These are phyloP conservation scores for Teratosphaeriaceae sp. DNA, from an alignment of 2,329 filamentous ascomycete genomes.

Conservation along the genomic window DNA sequence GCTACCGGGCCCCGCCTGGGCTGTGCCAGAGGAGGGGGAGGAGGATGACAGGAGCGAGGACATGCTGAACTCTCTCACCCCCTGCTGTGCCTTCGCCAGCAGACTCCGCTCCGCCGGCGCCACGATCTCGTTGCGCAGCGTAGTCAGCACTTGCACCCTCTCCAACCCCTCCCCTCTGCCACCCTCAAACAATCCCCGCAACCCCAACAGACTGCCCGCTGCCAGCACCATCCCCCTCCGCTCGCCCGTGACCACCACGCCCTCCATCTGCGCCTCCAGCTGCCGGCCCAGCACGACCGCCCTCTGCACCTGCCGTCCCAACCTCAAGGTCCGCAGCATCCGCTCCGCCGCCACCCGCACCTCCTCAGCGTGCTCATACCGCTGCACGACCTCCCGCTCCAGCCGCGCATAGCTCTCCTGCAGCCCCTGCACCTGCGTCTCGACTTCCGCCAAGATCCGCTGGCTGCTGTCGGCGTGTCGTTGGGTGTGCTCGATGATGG, in stretches of 20 bases:
- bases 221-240: constrained; percentile 76
- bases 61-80: constrained; percentile 78
- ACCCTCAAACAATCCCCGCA: constrained; percentile 67
- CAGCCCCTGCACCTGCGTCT: constrained; percentile 70
- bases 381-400: constrained; percentile 77
- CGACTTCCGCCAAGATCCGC: constrained; percentile 67
- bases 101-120: constrained; percentile 67
- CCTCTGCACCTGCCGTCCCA: constrained; percentile 69
- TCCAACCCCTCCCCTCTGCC: constrained; percentile 74
- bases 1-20: constrained; percentile 9
- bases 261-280: constrained; percentile 76
- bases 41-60: constrained; percentile 51
- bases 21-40: constrained; percentile 3
- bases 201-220: constrained; percentile 67
- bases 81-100: constrained; percentile 66
- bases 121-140: constrained; percentile 63
- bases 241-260: constrained; percentile 42
- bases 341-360: constrained; percentile 70
- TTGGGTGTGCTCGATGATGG: constrained; percentile 71
- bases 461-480: constrained; percentile 66
- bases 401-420: constrained; percentile 81
- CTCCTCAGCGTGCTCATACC: constrained; percentile 79
- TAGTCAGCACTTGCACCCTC: constrained; percentile 63
- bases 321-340: constrained; percentile 70
- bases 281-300: constrained; percentile 78